These are phyloP conservation scores for Botrytis elliptica DNA, from an alignment of 2,329 filamentous ascomycete species.

Conservation along the genomic window DNA sequence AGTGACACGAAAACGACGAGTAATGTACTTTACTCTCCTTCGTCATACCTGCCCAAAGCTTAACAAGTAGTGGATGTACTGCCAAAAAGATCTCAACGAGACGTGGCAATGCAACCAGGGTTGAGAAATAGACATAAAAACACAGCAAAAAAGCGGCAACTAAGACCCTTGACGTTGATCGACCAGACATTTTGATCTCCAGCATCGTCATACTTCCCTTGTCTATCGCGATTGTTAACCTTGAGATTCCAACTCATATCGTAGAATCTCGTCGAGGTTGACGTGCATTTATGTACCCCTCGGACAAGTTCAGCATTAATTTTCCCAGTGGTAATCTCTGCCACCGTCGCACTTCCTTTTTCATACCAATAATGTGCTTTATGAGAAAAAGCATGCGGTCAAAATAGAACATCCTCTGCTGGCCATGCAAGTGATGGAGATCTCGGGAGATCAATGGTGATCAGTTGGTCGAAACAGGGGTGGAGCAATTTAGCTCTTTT, in stretches of 20 bases:
- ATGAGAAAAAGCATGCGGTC: background rate
- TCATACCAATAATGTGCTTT: background rate
- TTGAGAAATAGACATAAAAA: background rate
- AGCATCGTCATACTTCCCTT: background rate
- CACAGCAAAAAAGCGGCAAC: background rate
- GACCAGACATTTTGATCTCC: background rate
- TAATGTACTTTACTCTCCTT: background rate
- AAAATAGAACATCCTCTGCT: background rate
- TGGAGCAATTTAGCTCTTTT: background rate
- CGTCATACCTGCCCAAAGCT: background rate
- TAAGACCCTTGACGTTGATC: background rate
- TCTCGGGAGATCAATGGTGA: background rate
- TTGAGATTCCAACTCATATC: background rate
- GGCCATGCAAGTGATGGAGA: background rate
- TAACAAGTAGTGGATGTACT: background rate
- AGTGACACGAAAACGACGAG: background rate
- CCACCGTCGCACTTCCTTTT: too few relatives aligned
- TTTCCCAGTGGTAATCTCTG: background rate
- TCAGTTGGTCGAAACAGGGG: background rate
- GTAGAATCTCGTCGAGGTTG: background rate
- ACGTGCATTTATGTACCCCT: background rate
- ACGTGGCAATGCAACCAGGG: background rate
- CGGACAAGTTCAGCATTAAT: background rate
- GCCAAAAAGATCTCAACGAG: background rate
- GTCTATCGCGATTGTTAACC: background rate